phyloP scores from a whole-genome alignment of 345 rosid species.

The Brassica nigra region DNA sequence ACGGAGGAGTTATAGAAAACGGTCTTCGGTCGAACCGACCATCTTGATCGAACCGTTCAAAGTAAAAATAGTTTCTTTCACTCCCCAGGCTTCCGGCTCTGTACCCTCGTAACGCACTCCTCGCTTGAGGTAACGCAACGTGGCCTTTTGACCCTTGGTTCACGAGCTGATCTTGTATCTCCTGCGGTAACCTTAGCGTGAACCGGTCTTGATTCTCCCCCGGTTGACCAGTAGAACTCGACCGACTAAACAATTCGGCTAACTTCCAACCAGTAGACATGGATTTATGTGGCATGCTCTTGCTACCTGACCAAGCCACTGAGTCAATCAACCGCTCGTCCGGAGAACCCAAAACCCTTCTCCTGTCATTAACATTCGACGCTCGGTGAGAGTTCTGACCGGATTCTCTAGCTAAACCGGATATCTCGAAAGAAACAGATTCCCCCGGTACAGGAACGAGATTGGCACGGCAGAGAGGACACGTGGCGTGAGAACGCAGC shows the following conservation, averaged over 20 bases:
- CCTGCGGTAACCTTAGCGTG: constrained; percentile 68
- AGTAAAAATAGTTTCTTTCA: constrained; percentile 38
- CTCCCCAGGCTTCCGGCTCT: constrained; percentile 50
- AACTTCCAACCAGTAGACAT: background rate
- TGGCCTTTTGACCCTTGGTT: constrained; percentile 47
- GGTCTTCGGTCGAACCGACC: constrained; percentile 43
- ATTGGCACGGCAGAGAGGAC: constrained; percentile 59
- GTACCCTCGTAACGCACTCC: constrained; percentile 60
- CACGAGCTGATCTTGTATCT: constrained; percentile 52
- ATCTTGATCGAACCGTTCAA: constrained; percentile 54
- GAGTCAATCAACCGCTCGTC: constrained; percentile 44
- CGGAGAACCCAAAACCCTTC: constrained; percentile 25
- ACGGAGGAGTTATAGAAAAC: constrained; percentile 48
- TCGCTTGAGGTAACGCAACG: constrained; percentile 52
- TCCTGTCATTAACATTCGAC: constrained; percentile 1
- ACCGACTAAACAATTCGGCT: background rate
- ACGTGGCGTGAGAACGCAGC: background rate
- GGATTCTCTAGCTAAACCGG: constrained; percentile 30
- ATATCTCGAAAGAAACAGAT: constrained; percentile 22
- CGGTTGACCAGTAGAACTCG: constrained; percentile 52
- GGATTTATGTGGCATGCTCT: background rate
- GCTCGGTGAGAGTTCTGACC: constrained; percentile 27
- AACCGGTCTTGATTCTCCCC: constrained; percentile 63
- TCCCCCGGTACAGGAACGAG: constrained; percentile 63
- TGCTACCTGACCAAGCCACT: background rate